Conservation (phyloP, 2,329 filamentous ascomycete genomes). For the Fusarium oxysporum region DNA sequence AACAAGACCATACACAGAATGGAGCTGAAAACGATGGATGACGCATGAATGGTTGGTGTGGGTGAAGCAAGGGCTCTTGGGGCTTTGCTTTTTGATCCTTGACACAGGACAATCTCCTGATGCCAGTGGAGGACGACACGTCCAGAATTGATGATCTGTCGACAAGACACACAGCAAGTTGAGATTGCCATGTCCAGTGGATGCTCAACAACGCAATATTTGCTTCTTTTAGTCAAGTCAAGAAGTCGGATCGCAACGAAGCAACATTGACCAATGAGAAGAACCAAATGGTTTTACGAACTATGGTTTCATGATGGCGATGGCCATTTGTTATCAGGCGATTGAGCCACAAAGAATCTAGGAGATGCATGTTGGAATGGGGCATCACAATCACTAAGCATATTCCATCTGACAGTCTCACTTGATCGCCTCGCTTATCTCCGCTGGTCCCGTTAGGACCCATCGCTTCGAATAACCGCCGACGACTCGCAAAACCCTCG, state of each 20-base stretch:
- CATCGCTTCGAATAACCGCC: constrained; percentile 27
- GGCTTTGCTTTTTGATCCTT: constrained; percentile 16
- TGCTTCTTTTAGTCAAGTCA: background rate
- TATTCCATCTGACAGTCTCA: constrained; percentile 19
- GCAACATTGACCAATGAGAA: background rate
- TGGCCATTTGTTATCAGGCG: background rate
- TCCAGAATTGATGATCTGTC: background rate
- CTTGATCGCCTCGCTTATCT: constrained; percentile 39
- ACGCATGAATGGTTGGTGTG: constrained; percentile 12
- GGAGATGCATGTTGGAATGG: constrained; percentile 1
- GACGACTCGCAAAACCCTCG: constrained; percentile 15
- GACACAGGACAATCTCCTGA: constrained; percentile 3
- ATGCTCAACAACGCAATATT: constrained; percentile 5
- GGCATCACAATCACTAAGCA: background rate
- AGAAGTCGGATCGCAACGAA: background rate
- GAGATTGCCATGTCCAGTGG: background rate
- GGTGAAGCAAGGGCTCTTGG: constrained; percentile 9
- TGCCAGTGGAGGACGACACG: constrained; percentile 12
- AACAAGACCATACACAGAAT: constrained; percentile 23
- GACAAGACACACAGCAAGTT: background rate
- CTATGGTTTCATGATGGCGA: constrained; percentile 10
- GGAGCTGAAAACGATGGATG: constrained; percentile 11
- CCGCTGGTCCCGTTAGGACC: constrained; percentile 11
- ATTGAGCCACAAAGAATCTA: background rate
- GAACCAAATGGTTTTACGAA: background rate